phyloP scores from a whole-genome alignment of 2,329 filamentous ascomycete genomes.

The Colletotrichum nymphaeae region DNA sequence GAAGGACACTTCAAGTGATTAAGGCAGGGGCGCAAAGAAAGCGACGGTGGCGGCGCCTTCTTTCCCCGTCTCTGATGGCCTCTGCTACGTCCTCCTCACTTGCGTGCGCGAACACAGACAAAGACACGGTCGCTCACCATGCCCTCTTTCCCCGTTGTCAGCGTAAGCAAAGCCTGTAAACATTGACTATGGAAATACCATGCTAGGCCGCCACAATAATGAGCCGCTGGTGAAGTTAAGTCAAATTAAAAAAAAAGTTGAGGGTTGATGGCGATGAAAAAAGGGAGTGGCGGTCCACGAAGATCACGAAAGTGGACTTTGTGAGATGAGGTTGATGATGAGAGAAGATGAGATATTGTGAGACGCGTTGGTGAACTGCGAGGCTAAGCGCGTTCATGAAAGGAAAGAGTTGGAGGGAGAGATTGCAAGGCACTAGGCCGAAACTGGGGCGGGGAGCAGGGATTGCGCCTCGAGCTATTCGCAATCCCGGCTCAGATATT shows the following conservation, averaged over 20 bases:
- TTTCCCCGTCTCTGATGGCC: neutral
- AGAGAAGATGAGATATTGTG: slow-evolving; percentile 35
- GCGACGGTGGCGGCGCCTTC: neutral
- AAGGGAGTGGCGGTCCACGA: neutral
- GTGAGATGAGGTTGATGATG: slow-evolving; percentile 34
- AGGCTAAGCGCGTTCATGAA: slow-evolving; percentile 35
- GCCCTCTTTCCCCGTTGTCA: slow-evolving; percentile 31
- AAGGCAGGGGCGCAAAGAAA: slow-evolving; percentile 8
- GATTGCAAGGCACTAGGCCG: slow-evolving; percentile 32
- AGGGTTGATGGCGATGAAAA: slow-evolving; percentile 6
- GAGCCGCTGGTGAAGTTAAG: neutral
- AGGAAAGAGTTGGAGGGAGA: slow-evolving; percentile 33
- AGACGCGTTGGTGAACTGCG: slow-evolving; percentile 36
- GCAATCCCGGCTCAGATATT: neutral
- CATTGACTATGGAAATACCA: slow-evolving; percentile 33
- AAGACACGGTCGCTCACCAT: slow-evolving; percentile 34
- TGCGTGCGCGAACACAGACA: slow-evolving; percentile 33
- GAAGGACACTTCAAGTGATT: neutral
- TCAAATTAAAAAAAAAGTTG: neutral
- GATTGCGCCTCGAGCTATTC: slow-evolving; percentile 4
- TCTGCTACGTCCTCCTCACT: slow-evolving; percentile 28
- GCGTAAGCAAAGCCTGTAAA: slow-evolving; percentile 30
- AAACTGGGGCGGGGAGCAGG: slow-evolving; percentile 24
- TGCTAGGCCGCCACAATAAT: slow-evolving; percentile 23
- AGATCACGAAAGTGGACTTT: neutral